Base-by-base conservation (phyloP, 1,284 basidiomycete species). In the Singerocomus inundabilis region DNA sequence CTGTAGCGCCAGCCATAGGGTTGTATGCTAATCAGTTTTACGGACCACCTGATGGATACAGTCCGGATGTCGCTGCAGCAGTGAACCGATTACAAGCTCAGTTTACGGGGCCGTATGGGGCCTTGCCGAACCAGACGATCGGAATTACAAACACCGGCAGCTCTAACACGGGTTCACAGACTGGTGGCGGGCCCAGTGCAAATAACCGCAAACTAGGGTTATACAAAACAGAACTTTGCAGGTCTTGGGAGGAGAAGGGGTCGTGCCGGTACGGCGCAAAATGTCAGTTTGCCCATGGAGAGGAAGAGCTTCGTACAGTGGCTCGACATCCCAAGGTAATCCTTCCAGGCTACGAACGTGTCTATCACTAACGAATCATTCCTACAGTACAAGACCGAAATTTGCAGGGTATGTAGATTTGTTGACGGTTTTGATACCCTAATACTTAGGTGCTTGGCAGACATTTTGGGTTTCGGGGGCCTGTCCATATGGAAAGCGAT, bases 181-280 rank as follows among this genome's bases (percentile, higher is more conserved):
- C 48, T 13, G 65, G 67, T 32, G 69, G 72, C 44, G 90, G 91
- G 1, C 91, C 90, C 8, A 91, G 88, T 54, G 85, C 89, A 5
- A 93, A 91, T 70, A 94, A 93, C 63, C 79, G 88, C 57, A 95
- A 95, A 72, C 69, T 91, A 30, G 89, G 88, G 21, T 66, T 94
- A 41, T 95, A 94, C 78, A 95, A 95, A 78, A 95, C 93, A 0
- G 92, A 95, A 66, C 61, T 94, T 31, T 95, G 92, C 70, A 77
- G 92, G 54, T 93, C 90, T 66, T 95, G 92, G 91, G 92, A 93
- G 67, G 92, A 95, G 71, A 93, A 92, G 64, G 90, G 91, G 2
- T 74, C 77, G n/a, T 95, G 93, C 68, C 79, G 91, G 38, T 95
- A 95, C 61, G 88, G 86, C 9, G 70, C 80, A 33, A 93, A 93